Evolutionary conservation across 139 green algal genomes (phyloP).

Genomic region (Coccomyxa sp.): DNA sequence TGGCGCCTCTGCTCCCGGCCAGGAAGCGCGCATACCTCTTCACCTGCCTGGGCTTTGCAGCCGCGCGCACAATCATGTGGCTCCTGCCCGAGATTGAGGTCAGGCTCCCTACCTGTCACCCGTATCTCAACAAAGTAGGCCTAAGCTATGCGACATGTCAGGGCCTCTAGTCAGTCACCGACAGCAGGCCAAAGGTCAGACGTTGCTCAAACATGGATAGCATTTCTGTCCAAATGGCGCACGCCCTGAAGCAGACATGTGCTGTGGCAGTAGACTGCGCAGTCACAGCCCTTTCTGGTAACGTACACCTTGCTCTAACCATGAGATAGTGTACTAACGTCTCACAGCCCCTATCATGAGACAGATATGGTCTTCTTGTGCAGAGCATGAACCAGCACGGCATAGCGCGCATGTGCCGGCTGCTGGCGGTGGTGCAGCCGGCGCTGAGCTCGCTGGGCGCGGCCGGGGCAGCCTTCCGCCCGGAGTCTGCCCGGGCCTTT

Average conservation of each 20-base stretch:
- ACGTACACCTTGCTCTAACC: too few relatives aligned
- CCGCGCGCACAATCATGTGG: constrained; percentile 48
- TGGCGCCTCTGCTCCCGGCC: constrained; percentile 39
- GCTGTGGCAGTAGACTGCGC: too few relatives aligned
- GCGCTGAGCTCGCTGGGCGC: constrained; percentile 24
- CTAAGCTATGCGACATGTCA: too few relatives aligned
- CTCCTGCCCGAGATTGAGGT: constrained; percentile 46
- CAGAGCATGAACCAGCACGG: constrained; percentile 50
- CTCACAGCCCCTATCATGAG: too few relatives aligned
- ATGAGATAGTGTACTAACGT: too few relatives aligned
- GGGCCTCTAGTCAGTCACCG: too few relatives aligned
- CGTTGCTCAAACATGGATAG: too few relatives aligned
- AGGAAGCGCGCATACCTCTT: constrained; percentile 52
- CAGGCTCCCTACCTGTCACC: background rate
- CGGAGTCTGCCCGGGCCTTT: constrained; percentile 20
- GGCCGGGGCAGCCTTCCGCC: constrained; percentile 5
- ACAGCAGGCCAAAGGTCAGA: too few relatives aligned
- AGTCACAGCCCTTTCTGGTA: too few relatives aligned
- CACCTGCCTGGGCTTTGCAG: constrained; percentile 33
- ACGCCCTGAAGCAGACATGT: too few relatives aligned
- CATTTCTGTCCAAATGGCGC: too few relatives aligned
- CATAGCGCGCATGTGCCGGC: constrained; percentile 57
- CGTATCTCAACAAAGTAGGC: background rate
- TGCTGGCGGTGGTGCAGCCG: constrained; percentile 54
- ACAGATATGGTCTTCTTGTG: too few relatives aligned